Percentiles rank a stretch among this genome's conserved stretches.
These are phyloP conservation scores for Lumnitzera racemosa DNA, from an alignment of 345 rosid species.

Conservation along the genomic window DNA sequence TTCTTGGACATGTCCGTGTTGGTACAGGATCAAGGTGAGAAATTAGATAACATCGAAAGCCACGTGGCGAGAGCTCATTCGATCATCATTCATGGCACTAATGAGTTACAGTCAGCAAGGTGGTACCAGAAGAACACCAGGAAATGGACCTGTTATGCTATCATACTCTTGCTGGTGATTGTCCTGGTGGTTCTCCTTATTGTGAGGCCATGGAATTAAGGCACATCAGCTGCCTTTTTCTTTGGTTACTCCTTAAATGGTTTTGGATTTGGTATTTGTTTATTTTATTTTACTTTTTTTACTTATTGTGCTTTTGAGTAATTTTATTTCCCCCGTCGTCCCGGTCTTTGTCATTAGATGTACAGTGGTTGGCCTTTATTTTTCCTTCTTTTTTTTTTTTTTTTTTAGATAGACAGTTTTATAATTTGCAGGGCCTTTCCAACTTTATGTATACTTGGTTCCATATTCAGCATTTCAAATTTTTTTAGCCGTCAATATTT, in stretches of 20 bases:
- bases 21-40: constrained; percentile 69
- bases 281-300: no score
- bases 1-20: constrained; percentile 84
- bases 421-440: no score
- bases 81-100: constrained; percentile 51
- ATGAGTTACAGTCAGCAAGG: constrained; percentile 51
- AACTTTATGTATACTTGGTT: no score
- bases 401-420: no score
- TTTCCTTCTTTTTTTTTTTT: no score
- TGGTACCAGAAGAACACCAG: constrained; percentile 60
- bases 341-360: no score
- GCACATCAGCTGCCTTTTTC: background rate
- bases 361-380: no score
- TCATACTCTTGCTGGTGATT: constrained; percentile 53
- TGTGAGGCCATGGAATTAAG: constrained; percentile 51
- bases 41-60: constrained; percentile 70
- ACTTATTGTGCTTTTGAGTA: no score
- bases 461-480: no score
- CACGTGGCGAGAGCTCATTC: constrained; percentile 71
- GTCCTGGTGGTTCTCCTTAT: constrained; percentile 48
- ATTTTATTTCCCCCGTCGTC: no score
- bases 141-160: constrained; percentile 73
- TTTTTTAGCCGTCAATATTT: no score
- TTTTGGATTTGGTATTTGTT: background rate
- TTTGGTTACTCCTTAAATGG: background rate